Percentiles rank a stretch among this genome's conserved stretches.
Evolutionary conservation across 495 filamentous ascomycete genomes (phyloP).

Genomic region (Bacidia gigantensis): DNA sequence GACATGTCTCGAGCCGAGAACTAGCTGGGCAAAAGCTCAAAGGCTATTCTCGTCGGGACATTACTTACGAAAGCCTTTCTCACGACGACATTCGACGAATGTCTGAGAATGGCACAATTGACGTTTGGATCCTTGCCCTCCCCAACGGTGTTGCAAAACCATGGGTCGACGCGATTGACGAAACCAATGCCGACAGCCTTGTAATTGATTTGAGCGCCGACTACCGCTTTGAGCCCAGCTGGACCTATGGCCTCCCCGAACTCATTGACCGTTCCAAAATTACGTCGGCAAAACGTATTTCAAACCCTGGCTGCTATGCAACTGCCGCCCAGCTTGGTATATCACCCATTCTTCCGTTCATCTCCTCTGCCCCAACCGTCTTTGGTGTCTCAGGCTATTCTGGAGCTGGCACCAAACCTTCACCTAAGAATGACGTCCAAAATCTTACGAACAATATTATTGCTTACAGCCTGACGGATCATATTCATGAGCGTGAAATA

Average conservation of each 20-base stretch:
- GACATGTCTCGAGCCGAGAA: conserved; percentile 90
- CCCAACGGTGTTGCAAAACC: conserved; percentile 96
- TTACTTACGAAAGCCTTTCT: conserved; percentile 82
- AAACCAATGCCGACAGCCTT: conserved; percentile 57
- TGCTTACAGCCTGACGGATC: conserved; percentile 83
- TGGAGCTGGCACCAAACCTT: conserved; percentile 90
- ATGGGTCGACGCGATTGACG: conserved; percentile 81
- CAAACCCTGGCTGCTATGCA: conserved; percentile 94
- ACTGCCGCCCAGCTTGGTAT: conserved; percentile 93
- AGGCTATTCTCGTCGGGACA: conserved; percentile 85
- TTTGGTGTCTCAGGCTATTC: conserved; percentile 96
- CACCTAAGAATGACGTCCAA: conserved; percentile 88
- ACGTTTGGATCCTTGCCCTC: conserved; percentile 97
- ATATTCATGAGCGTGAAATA: conserved; percentile 94
- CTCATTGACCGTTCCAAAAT: conserved; percentile 66
- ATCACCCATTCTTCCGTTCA: conserved; percentile 63
- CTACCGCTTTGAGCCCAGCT: conserved; percentile 78
- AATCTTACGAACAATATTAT: conserved; percentile 81
- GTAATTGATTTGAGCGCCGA: conserved; percentile 92
- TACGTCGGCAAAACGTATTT: conserved; percentile 69
- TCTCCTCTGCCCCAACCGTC: conserved; percentile 68
- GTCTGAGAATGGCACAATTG: conserved; percentile 82
- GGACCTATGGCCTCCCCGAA: conserved; percentile 95
- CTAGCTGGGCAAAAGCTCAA: conserved; percentile 79
- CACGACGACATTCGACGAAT: conserved; percentile 83